These are phyloP conservation scores for Annona cherimola DNA, from an alignment of 164 flowering plant species.

Conservation along the genomic window DNA sequence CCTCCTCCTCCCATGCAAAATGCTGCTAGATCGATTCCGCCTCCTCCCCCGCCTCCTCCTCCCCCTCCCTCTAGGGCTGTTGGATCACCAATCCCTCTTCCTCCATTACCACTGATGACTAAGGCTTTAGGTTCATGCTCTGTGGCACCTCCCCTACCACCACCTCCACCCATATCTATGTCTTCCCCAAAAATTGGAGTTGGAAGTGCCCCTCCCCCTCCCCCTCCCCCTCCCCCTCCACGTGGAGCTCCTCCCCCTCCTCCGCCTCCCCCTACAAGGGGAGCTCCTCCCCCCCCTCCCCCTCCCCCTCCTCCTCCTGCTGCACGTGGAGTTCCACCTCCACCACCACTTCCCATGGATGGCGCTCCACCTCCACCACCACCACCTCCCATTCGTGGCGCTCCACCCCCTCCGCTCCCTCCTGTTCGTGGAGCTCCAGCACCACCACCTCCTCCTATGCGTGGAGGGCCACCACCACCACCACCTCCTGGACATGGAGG, in stretches of 20 bases:
- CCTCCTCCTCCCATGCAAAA: conserved; percentile 3
- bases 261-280: conserved; percentile 21
- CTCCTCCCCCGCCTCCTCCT: conserved; percentile 15
- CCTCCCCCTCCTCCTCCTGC: conserved; percentile 24
- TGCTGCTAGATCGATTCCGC: background rate
- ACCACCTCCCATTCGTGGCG: conserved; percentile 10
- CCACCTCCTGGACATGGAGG: conserved; percentile 29
- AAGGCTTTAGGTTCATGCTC: background rate
- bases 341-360: conserved; percentile 23
- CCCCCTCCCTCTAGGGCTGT: conserved; percentile 20
- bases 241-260: conserved; percentile 19
- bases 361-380: conserved; percentile 24
- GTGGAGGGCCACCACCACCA: conserved; percentile 35
- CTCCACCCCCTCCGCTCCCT: conserved; percentile 27
- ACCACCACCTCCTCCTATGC: conserved; percentile 32
- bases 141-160: conserved; percentile 25
- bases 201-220: conserved; percentile 11
- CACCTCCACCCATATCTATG: conserved; percentile 22
- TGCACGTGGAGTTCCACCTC: conserved; percentile 13
- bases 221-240: conserved; percentile 23
- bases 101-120: conserved; percentile 22
- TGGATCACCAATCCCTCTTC: conserved; percentile 20
- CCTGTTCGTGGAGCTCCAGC: conserved; percentile 18
- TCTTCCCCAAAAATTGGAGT: conserved; percentile 5
- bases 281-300: conserved; percentile 21